phyloP scores from a whole-genome alignment of 768 basidiomycete species.

The Xanthoconium purpureum region DNA sequence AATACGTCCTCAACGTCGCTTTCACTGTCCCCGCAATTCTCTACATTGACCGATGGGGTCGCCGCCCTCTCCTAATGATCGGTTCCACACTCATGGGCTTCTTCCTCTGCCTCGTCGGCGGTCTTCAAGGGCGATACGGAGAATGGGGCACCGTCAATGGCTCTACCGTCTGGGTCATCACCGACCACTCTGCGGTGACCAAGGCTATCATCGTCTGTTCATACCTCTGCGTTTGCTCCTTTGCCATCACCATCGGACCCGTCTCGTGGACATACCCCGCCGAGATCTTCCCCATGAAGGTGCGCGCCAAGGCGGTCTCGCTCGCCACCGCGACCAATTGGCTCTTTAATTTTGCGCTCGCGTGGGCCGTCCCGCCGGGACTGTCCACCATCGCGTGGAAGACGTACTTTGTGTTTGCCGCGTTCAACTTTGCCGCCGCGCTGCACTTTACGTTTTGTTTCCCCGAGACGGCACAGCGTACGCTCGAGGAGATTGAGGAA shows the following conservation, averaged over 20 bases:
- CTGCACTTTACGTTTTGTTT: constrained; percentile 76
- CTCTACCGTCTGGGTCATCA: constrained; percentile 58
- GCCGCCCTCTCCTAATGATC: constrained; percentile 67
- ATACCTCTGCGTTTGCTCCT: constrained; percentile 73
- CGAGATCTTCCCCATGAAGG: constrained; percentile 65
- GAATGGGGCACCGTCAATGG: constrained; percentile 52
- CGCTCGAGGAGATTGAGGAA: constrained; percentile 78
- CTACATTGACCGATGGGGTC: constrained; percentile 79
- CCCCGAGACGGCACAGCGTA: constrained; percentile 72
- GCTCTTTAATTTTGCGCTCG: constrained; percentile 72
- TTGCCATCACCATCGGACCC: constrained; percentile 75
- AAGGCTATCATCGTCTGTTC: constrained; percentile 75
- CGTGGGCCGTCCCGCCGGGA: constrained; percentile 72
- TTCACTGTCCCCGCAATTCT: constrained; percentile 46
- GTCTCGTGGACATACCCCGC: constrained; percentile 75
- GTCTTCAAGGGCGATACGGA: constrained; percentile 66
- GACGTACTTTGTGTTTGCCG: constrained; percentile 75
- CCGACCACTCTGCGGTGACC: constrained; percentile 50
- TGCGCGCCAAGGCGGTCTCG: constrained; percentile 60
- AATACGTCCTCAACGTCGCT: constrained; percentile 43
- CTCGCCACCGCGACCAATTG: constrained; percentile 47
- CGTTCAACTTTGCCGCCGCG: constrained; percentile 72
- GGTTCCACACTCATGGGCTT: constrained; percentile 70
- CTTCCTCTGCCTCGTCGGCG: constrained; percentile 76
- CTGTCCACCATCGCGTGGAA: constrained; percentile 67